Evolutionary conservation across 139 green algal genomes (phyloP).

Genomic region (Ulvella scutata): DNA sequence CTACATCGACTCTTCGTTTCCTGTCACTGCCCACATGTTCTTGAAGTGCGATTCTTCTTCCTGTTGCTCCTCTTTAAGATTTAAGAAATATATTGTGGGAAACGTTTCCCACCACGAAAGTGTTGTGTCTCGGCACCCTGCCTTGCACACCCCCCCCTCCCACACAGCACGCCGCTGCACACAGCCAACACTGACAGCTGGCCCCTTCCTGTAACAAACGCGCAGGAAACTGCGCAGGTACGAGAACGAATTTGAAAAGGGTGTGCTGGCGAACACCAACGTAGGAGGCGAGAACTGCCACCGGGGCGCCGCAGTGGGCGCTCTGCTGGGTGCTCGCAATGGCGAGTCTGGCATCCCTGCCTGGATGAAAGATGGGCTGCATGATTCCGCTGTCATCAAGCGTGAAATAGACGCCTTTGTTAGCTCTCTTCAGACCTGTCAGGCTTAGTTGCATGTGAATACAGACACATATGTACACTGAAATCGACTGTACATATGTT

Average conservation of each 20-base stretch:
- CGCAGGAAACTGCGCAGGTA: neutral
- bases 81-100: neutral
- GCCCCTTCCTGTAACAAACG: no score
- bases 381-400: conserved; percentile 13
- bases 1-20: conserved; percentile 29
- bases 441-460: no score
- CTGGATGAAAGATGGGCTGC: conserved; percentile 22
- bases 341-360: conserved; percentile 27
- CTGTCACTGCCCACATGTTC: neutral
- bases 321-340: conserved; percentile 29
- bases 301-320: conserved; percentile 33
- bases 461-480: no score
- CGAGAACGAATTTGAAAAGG: conserved; percentile 27
- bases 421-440: conserved; percentile 9
- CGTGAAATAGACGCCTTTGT: conserved; percentile 33
- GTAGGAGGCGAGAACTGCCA: conserved; percentile 51
- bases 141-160: neutral
- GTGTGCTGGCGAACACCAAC: conserved; percentile 41
- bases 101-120: no score
- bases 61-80: neutral
- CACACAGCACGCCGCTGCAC: neutral
- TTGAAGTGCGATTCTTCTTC: neutral
- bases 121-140: neutral
- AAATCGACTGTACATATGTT: no score
- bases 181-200: neutral